Percentiles rank a stretch among this genome's conserved stretches.
These are phyloP conservation scores for Evansstolkia leycettana DNA, from an alignment of 495 filamentous ascomycete genomes.

Conservation along the genomic window DNA sequence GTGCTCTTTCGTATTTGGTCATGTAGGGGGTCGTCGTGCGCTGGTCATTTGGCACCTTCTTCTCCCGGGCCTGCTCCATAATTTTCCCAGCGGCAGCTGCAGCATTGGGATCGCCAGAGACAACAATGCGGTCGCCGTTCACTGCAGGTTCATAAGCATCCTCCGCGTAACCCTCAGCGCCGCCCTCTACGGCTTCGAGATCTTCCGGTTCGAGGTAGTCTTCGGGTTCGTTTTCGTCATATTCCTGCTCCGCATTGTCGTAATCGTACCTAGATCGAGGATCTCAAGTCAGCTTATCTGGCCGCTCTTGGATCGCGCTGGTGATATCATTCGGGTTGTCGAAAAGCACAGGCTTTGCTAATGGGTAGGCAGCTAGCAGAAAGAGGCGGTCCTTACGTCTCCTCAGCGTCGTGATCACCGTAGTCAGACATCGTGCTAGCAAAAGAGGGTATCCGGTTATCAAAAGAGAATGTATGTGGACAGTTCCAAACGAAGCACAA, in stretches of 20 bases:
- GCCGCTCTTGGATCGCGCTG: slow-evolving; percentile 5
- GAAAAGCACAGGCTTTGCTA: neutral
- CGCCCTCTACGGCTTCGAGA: slow-evolving; percentile 24
- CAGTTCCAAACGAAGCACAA: neutral
- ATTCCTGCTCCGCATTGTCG: slow-evolving; percentile 45
- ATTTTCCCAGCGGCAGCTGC: slow-evolving; percentile 35
- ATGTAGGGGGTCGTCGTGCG: slow-evolving; percentile 93
- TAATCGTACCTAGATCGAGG: slow-evolving; percentile 33
- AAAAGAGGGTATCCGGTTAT: slow-evolving; percentile 5
- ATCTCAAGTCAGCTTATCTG: slow-evolving; percentile 10
- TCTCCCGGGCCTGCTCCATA: slow-evolving; percentile 61
- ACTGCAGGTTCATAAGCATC: slow-evolving; percentile 34
- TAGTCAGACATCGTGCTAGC: slow-evolving; percentile 68
- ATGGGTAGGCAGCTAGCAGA: slow-evolving; percentile 1
- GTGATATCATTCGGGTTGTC: neutral
- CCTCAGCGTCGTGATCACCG: slow-evolving; percentile 56
- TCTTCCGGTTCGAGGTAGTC: slow-evolving; percentile 38
- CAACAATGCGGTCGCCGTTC: slow-evolving; percentile 49
- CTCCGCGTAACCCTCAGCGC: slow-evolving; percentile 38
- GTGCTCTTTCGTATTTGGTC: slow-evolving; percentile 96
- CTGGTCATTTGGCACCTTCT: slow-evolving; percentile 81
- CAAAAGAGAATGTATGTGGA: slow-evolving; percentile 4
- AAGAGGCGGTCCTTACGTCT: slow-evolving; percentile 26
- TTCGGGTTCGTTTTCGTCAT: slow-evolving; percentile 55
- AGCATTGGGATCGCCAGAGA: slow-evolving; percentile 64